These are phyloP conservation scores for Obba rivulosa DNA, from an alignment of 768 basidiomycete genomes.

Conservation along the genomic window DNA sequence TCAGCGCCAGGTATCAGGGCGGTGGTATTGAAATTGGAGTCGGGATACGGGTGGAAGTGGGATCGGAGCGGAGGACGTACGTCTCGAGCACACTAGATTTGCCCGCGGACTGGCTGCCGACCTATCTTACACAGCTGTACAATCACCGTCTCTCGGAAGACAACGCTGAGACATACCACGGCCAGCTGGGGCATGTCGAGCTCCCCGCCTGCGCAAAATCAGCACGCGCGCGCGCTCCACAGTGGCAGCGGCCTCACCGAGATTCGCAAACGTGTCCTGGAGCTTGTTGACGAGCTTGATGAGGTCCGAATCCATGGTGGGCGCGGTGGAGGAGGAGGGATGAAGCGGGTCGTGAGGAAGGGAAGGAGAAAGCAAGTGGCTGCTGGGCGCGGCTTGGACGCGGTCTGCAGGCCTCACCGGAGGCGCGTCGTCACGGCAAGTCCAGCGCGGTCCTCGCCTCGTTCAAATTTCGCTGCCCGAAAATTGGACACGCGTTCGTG, in stretches of 20 bases:
- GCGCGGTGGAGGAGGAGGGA: not conserved
- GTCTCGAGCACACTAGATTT: slow-evolving; percentile 97
- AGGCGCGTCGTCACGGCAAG: too few relatives aligned
- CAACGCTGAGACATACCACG: slow-evolving; percentile 52
- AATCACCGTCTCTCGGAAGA: not conserved
- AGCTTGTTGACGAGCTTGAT: slow-evolving; percentile 94
- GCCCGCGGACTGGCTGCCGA: slow-evolving; percentile 94
- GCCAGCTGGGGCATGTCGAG: slow-evolving; percentile 90
- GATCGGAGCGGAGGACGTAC: slow-evolving; percentile 40
- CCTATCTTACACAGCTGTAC: slow-evolving; percentile 38
- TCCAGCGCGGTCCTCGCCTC: too few relatives aligned
- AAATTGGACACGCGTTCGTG: too few relatives aligned
- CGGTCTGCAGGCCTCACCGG: too few relatives aligned
- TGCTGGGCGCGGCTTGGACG: too few relatives aligned
- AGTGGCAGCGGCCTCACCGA: slow-evolving; percentile 47
- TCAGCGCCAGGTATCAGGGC: not conserved
- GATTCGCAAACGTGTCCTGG: slow-evolving; percentile 87
- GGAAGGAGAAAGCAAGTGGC: too few relatives aligned
- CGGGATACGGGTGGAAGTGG: not conserved
- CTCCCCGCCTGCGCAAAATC: slow-evolving; percentile 59
- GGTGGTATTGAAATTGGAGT: not conserved
- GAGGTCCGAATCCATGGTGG: slow-evolving; percentile 84
- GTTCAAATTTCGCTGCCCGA: too few relatives aligned
- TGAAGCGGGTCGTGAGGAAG: slow-evolving; percentile 7
- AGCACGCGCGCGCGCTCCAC: slow-evolving; percentile 10